Evolutionary conservation across 305 asterid species (phyloP).

Genomic region (Rubia tinctorum): DNA sequence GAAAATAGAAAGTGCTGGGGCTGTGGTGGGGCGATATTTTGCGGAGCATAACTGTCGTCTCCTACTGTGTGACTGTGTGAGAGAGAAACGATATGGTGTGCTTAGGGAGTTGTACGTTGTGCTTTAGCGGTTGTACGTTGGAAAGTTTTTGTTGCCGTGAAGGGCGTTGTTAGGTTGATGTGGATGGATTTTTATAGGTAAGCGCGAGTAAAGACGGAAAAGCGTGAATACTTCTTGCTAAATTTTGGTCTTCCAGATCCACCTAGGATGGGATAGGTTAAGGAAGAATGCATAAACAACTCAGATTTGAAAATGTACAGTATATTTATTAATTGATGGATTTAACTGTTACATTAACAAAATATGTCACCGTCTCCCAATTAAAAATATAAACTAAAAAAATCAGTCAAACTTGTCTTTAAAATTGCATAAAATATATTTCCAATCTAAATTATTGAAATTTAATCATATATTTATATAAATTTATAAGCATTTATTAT

Average conservation of each 20-base stretch:
- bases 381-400: too few relatives aligned
- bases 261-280: conserved; percentile 2
- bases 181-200: not conserved
- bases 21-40: conserved; percentile 23
- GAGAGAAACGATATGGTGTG: conserved; percentile 16
- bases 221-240: not conserved
- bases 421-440: too few relatives aligned
- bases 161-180: conserved; percentile 1
- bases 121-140: not conserved
- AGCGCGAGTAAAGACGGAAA: not conserved
- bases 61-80: conserved; percentile 21
- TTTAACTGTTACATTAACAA: too few relatives aligned
- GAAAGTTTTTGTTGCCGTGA: not conserved
- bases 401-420: too few relatives aligned
- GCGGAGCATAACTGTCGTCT: conserved; percentile 57
- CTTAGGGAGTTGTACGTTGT: not conserved
- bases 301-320: too few relatives aligned
- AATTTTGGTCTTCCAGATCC: not conserved
- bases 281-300: not conserved
- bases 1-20: conserved; percentile 17
- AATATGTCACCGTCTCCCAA: too few relatives aligned
- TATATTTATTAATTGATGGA: too few relatives aligned
- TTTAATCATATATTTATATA: too few relatives aligned
- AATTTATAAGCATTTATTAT: too few relatives aligned
- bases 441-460: too few relatives aligned